A percentile compares a stretch with the other conserved stretches of the same genome.
phyloP scores from a whole-genome alignment of 106 monocot species.

The Allium fistulosum region DNA sequence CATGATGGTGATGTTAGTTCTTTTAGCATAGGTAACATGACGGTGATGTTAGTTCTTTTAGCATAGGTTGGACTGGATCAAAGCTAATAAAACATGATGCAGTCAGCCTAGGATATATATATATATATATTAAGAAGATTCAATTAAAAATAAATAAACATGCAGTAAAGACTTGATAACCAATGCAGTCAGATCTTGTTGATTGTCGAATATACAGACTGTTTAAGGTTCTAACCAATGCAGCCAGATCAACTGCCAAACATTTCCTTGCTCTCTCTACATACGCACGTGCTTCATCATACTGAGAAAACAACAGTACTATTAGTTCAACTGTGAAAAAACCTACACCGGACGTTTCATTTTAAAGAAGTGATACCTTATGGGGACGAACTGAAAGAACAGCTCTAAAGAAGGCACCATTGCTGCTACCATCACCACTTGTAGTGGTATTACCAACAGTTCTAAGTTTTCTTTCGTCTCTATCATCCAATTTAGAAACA shows the following conservation, averaged over 20 bases:
- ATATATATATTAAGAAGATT: no score
- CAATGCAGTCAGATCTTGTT: no score
- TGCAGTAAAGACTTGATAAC: no score
- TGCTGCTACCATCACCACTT: conserved; percentile 93
- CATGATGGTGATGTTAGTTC: no score
- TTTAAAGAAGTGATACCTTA: conserved; percentile 30
- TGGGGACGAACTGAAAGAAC: conserved; percentile 76
- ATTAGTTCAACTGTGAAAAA: background rate
- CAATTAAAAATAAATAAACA: no score
- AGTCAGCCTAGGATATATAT: no score
- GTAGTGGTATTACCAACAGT: conserved; percentile 59
- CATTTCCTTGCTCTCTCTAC: conserved; percentile 94
- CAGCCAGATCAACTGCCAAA: conserved; percentile 89
- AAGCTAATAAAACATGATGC: no score
- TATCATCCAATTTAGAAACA: conserved; percentile 88
- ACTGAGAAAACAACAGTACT: conserved; percentile 30
- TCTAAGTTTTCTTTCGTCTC: conserved; percentile 81
- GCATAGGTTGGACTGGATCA: no score
- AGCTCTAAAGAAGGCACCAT: conserved; percentile 93
- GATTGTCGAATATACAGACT: no score
- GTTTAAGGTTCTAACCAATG: conserved; percentile 47
- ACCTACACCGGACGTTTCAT: background rate
- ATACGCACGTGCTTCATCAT: conserved; percentile 79
- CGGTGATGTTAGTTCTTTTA: no score
- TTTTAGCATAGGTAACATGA: no score